phyloP scores from a whole-genome alignment of 169 alveolate genomes.

The Eimeria praecox region DNA sequence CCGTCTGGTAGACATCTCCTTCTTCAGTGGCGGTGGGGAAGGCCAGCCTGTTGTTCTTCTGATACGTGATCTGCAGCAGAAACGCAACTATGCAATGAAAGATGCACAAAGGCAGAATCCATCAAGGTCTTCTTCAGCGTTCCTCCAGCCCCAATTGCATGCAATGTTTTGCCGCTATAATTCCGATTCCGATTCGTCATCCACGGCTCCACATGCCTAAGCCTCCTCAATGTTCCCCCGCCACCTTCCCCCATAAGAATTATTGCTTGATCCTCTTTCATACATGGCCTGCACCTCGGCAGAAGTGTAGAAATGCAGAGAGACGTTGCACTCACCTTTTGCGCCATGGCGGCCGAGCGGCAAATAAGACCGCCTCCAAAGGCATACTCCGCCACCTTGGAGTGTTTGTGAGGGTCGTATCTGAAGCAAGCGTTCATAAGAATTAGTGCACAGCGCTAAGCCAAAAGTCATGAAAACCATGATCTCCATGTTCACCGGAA shows the following conservation, averaged over 20 bases:
- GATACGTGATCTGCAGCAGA: constrained; percentile 69
- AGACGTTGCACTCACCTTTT: background rate
- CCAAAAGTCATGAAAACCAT: background rate
- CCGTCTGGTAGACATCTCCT: constrained; percentile 74
- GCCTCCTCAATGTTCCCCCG: too few relatives aligned
- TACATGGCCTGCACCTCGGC: background rate
- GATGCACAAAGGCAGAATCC: too few relatives aligned
- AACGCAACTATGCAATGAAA: background rate
- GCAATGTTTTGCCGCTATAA: too few relatives aligned
- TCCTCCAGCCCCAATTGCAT: too few relatives aligned
- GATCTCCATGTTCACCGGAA: too few relatives aligned
- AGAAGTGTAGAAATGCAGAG: too few relatives aligned
- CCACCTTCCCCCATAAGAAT: too few relatives aligned
- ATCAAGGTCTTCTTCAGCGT: too few relatives aligned
- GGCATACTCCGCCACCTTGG: constrained; percentile 61
- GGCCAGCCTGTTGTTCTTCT: constrained; percentile 67
- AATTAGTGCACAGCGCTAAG: background rate
- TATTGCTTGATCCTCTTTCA: background rate
- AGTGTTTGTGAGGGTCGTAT: constrained; percentile 37
- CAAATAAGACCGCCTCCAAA: constrained; percentile 77
- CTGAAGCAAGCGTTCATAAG: constrained; percentile 12
- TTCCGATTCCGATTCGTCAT: too few relatives aligned
- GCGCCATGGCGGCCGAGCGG: constrained; percentile 57
- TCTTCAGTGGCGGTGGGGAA: constrained; percentile 76
- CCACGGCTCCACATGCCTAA: too few relatives aligned